Base-by-base conservation (phyloP, 495 filamentous ascomycete species). In the Penicillium diatomitis region DNA sequence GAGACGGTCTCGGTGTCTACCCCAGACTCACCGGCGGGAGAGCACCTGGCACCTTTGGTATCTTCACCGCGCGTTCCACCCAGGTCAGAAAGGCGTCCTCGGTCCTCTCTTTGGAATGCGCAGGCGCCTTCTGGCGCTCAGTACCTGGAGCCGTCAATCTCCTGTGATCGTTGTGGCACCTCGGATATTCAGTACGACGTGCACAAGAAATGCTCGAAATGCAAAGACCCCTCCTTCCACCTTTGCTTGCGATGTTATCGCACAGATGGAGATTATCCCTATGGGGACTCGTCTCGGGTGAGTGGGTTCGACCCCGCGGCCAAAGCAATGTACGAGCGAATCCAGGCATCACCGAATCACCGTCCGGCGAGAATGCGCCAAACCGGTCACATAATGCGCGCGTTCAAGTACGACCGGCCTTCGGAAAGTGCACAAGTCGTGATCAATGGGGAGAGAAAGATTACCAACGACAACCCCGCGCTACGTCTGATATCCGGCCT, bases 191-290 rank as follows among this genome's bases (percentile, higher is more conserved):
- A 92, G 60, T 88, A 95, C 55, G 78, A 85, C 2, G 69, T 94
- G 0, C 88, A 95, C 62, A 88, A 85, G 64, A 81, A 82, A 61
- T 96, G 90, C 65, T 55, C 66, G 5, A 65, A 69, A 38, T 95
- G 90, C 65, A 71, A 75, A 36, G 60, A 72, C n/a, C 87, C 86
- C 2, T 66, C 75, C 28, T 91, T 78, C 70, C 82, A 89, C 60
- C 70, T 95, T 12, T 96, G 90, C 56, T 66, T 85, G 2, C 74
- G 73, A 51, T 96, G 90, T 68, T 95, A 87, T 64, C 82, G 86
- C 32, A 44, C 61, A 30, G 79, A 81, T n/a, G 74, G 73, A 57
- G 88, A 89, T 27, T 95, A 89, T 64, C 71, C 3, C 72, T 86
- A 52, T 92, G 87, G 85, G 31, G 40, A 42, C 40, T 42, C 29